Base-by-base conservation (phyloP, 768 basidiomycete species). In the Serendipita vermifera region DNA sequence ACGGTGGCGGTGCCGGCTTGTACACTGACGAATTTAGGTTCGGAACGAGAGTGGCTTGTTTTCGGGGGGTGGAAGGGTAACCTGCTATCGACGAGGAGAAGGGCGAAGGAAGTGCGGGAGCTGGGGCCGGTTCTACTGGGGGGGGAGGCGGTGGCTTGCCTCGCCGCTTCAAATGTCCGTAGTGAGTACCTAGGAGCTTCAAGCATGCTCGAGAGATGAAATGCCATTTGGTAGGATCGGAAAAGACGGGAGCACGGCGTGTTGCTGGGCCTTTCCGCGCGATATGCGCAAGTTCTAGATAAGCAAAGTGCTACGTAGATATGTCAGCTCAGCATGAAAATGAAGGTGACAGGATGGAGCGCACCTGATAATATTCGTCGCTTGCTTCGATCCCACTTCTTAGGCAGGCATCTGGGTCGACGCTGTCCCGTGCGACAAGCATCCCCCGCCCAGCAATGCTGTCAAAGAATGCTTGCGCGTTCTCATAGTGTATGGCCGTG, bases 151-250 rank as follows among this genome's bases (percentile, higher is more conserved):
- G 63, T 4, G 72, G 72, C 17, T 71, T 69, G 1, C 87, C 87
- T n/a, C 77, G 71, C 1, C 77, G 73, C 2, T 83, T 68, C 46
- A 88, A 70, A 0, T 72, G 69, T 61, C 83, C 83, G 59, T 87
- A 87, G 65, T 90, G 85, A 1, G 69, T 64, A 6, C 84, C 86
- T 1, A 89, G 71, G 5, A 76, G 64, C 7, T 84, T 63, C 2
- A 90, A 72, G 5, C 76, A 72, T 55, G 81, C 78, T 3, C 84
- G 75, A 5, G 71, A 71, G 31, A 87, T 68, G 1, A 72, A 72
- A 17, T 70, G 71, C 87, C 87, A 89, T 6, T 85, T 67, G 54
- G 70, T 78, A 0, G 80, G 81, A 61, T 87, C 85, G 0, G 74
- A 74, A 62, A 86, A 87, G 0, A 87, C 63, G 0, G 77, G 73